Evolutionary conservation across 768 basidiomycete species (phyloP).

Genomic region (Serendipita sp.): DNA sequence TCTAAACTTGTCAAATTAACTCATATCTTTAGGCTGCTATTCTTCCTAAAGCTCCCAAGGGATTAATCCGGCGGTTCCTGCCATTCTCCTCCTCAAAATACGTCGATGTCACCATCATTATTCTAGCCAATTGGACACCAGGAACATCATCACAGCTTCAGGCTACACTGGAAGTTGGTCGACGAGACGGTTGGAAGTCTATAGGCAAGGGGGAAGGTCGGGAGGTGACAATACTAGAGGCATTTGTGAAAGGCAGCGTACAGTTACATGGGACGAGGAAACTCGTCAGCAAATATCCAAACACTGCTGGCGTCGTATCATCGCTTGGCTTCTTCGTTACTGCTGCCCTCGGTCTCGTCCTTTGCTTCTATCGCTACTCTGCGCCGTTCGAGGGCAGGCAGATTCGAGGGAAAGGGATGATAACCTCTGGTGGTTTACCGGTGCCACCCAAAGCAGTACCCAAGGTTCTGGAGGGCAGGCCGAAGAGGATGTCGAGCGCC

Average conservation of each 20-base stretch:
- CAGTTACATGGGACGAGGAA: constrained; percentile 60
- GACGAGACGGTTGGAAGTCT: constrained; percentile 55
- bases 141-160: constrained; percentile 28
- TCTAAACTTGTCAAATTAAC: background rate
- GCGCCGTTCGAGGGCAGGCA: background rate
- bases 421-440: background rate
- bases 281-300: constrained; percentile 52
- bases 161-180: constrained; percentile 58
- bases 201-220: constrained; percentile 55
- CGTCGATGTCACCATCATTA: constrained; percentile 32
- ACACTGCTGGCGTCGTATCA: constrained; percentile 34
- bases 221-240: constrained; percentile 52
- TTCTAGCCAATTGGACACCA: constrained; percentile 40
- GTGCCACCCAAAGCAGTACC: background rate
- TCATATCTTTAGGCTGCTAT: constrained; percentile 37
- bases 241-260: constrained; percentile 44
- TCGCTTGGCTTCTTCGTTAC: constrained; percentile 22
- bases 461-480: background rate
- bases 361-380: constrained; percentile 20
- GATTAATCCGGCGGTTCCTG: constrained; percentile 12
- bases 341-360: constrained; percentile 13
- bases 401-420: background rate
- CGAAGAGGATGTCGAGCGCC: background rate
- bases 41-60: constrained; percentile 24
- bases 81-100: constrained; percentile 29